Conservation (phyloP, 345 rosid species). For the Kandelia obovata region DNA sequence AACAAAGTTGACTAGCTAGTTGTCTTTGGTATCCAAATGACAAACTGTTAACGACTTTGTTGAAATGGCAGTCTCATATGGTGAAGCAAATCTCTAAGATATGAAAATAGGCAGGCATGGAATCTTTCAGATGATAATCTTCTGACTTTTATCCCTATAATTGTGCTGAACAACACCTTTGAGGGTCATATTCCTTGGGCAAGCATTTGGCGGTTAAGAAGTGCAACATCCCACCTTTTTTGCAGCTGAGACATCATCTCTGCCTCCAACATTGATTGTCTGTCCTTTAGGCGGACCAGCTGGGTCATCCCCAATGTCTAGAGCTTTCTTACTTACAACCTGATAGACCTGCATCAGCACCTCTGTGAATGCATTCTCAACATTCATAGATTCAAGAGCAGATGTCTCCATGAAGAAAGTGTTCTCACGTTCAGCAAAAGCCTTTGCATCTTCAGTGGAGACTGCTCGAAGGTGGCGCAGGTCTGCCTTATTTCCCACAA, state of each 20-base stretch:
- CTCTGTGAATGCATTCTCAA: constrained; percentile 9
- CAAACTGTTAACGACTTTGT: too few species aligned
- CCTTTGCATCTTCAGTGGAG: constrained; percentile 3
- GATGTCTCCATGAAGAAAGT: constrained; percentile 11
- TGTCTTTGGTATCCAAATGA: too few species aligned
- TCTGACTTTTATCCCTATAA: not conserved
- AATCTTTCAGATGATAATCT: constrained; percentile 1
- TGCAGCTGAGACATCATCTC: constrained; percentile 4
- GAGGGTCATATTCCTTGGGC: too few species aligned
- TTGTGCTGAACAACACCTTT: too few species aligned
- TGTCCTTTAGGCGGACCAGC: not conserved
- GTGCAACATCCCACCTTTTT: constrained; percentile 1
- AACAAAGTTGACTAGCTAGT: too few species aligned
- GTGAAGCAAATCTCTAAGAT: constrained; percentile 5
- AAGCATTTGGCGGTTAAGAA: too few species aligned
- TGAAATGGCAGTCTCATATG: not conserved
- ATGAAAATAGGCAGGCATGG: constrained; percentile 7
- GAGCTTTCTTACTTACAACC: constrained; percentile 1
- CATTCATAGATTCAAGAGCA: constrained; percentile 1
- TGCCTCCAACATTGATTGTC: constrained; percentile 8
- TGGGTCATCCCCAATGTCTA: constrained; percentile 3
- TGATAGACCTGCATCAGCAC: not conserved
- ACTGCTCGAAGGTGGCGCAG: constrained; percentile 4
- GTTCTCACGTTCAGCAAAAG: constrained; percentile 1
- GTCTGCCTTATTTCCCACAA: constrained; percentile 7